phyloP scores from a whole-genome alignment of 805 yeast species.

The Cyberlindnera saturnus region DNA sequence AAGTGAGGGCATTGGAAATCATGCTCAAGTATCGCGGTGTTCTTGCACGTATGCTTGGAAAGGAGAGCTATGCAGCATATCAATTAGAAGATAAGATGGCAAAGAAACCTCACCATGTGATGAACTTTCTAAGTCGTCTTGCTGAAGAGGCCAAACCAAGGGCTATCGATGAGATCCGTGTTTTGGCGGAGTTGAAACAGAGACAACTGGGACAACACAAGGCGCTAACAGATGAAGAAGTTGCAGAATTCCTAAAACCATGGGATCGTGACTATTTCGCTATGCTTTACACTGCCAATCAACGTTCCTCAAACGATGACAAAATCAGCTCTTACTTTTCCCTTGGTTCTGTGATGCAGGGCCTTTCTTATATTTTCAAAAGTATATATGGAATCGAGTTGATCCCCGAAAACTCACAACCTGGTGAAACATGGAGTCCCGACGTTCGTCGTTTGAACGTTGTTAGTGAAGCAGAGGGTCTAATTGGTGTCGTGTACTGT shows the following conservation, averaged over 20 bases:
- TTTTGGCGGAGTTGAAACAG: slow-evolving; percentile 36
- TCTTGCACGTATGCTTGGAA: slow-evolving; percentile 70
- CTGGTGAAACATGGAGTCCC: slow-evolving; percentile 84
- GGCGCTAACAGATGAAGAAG: slow-evolving; percentile 30
- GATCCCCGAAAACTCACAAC: slow-evolving; percentile 52
- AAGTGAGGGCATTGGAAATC: slow-evolving; percentile 50
- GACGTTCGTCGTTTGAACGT: slow-evolving; percentile 83
- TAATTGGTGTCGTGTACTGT: slow-evolving; percentile 78
- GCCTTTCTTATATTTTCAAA: slow-evolving; percentile 65
- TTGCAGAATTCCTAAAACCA: slow-evolving; percentile 53
- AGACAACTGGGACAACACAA: slow-evolving; percentile 22
- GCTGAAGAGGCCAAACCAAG: slow-evolving; percentile 44
- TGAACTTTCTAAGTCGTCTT: slow-evolving; percentile 57
- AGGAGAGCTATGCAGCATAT: slow-evolving; percentile 65
- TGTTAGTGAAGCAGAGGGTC: slow-evolving; percentile 52
- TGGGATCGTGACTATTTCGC: slow-evolving; percentile 85
- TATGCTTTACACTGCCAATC: slow-evolving; percentile 26
- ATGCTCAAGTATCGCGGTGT: slow-evolving; percentile 62
- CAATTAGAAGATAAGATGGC: slow-evolving; percentile 91
- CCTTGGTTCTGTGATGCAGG: slow-evolving; percentile 79
- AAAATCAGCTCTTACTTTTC: slow-evolving; percentile 71
- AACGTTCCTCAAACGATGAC: slow-evolving; percentile 31
- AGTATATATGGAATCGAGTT: slow-evolving; percentile 72
- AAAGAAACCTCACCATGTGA: slow-evolving; percentile 67
- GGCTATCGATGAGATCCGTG: slow-evolving; percentile 53